These are phyloP conservation scores for Dryas alaskensis DNA, from an alignment of 306 rosid species.

Conservation along the genomic window DNA sequence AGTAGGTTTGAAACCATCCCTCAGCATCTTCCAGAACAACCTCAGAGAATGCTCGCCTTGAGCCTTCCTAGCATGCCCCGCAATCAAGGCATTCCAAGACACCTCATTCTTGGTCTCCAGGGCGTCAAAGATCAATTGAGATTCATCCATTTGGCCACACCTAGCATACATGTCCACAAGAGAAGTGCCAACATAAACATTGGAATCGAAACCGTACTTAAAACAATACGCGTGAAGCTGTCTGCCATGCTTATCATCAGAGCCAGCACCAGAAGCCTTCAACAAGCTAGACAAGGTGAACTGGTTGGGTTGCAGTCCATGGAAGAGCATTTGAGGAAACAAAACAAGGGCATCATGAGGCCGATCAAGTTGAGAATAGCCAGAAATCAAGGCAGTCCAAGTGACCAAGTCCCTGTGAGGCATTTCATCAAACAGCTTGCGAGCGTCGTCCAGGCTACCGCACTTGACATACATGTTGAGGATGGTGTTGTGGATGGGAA, in stretches of 20 bases:
- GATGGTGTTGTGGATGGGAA: constrained; percentile 24
- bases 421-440: constrained; percentile 30
- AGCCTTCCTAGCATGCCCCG: constrained; percentile 31
- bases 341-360: constrained; percentile 27
- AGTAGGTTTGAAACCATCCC: constrained; percentile 26
- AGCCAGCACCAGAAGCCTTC: constrained; percentile 31
- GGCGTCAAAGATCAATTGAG: constrained; percentile 25
- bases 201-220: constrained; percentile 28
- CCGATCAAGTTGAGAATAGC: constrained; percentile 31
- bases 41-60: constrained; percentile 28
- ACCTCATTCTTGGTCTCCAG: constrained; percentile 35
- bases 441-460: constrained; percentile 29
- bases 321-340: constrained; percentile 32
- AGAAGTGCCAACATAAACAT: constrained; percentile 39
- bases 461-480: constrained; percentile 30
- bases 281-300: constrained; percentile 39
- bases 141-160: constrained; percentile 30
- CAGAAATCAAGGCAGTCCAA: constrained; percentile 39
- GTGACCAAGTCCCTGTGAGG: constrained; percentile 25
- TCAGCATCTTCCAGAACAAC: constrained; percentile 27
- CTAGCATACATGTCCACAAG: constrained; percentile 39
- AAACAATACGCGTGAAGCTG: constrained; percentile 34
- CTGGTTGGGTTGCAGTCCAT: constrained; percentile 32
- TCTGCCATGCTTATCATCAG: constrained; percentile 19
- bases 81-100: constrained; percentile 43